Percentiles rank a stretch among this genome's conserved stretches.
Evolutionary conservation across 257 asterid genomes (phyloP).

Genomic region (Nicotiana otophora): DNA sequence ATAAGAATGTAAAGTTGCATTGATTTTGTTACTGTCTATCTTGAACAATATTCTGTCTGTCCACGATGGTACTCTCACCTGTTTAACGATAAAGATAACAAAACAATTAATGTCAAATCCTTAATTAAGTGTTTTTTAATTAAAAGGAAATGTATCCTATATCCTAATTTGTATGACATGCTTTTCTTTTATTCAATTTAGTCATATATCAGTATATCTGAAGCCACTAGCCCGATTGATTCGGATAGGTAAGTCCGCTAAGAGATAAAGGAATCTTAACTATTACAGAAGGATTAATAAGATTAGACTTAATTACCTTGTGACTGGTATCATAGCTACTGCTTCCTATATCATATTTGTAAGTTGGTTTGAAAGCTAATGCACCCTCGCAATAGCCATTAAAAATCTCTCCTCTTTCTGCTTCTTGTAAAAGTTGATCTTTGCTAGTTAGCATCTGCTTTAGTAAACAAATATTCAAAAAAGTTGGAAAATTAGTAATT

Average conservation of each 20-base stretch:
- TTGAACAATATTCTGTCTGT: constrained; percentile 68
- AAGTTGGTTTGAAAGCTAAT: constrained; percentile 59
- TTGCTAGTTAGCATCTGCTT: constrained; percentile 39
- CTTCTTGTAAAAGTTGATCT: constrained; percentile 70
- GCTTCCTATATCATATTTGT: constrained; percentile 56
- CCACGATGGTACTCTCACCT: constrained; percentile 85
- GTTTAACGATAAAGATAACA: neutral
- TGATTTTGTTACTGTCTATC: constrained; percentile 32
- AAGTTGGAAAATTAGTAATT: neutral
- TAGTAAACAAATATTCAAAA: neutral
- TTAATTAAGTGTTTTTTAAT: neutral
- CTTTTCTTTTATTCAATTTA: neutral
- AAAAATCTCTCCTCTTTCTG: constrained; percentile 63
- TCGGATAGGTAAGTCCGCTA: too few relatives aligned
- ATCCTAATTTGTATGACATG: neutral
- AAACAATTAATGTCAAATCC: neutral
- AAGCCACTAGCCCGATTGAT: too few relatives aligned
- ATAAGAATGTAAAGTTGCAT: constrained; percentile 50
- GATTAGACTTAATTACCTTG: constrained; percentile 33
- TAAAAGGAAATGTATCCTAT: neutral
- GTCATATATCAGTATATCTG: too few relatives aligned
- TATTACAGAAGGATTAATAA: neutral
- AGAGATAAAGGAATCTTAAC: too few relatives aligned
- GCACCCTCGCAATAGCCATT: constrained; percentile 64
- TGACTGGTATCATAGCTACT: constrained; percentile 60